These are phyloP conservation scores for Clavispora santaluciae DNA, from an alignment of 805 yeast genomes.

Conservation along the genomic window DNA sequence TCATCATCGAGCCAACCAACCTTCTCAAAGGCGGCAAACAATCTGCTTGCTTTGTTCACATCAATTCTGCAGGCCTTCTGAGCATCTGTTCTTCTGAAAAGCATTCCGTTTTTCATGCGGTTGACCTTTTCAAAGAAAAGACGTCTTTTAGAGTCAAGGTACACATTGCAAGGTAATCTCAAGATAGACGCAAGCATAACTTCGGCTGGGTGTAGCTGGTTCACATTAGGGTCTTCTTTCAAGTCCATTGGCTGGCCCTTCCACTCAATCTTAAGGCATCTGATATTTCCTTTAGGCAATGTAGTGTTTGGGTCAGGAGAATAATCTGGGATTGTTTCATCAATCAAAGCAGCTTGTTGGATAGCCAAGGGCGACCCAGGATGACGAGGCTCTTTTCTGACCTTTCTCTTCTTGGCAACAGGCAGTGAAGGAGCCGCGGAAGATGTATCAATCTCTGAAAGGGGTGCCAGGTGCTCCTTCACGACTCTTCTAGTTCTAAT, in stretches of 20 bases:
- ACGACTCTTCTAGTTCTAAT: conserved; percentile 58
- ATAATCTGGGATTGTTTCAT: conserved; percentile 74
- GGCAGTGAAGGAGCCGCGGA: conserved; percentile 17
- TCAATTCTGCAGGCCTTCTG: conserved; percentile 97
- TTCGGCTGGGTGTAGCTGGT: conserved; percentile 87
- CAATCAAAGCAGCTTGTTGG: conserved; percentile 49
- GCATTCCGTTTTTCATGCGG: conserved; percentile 61
- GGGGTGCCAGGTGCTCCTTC: conserved; percentile 24
- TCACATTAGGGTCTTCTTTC: conserved; percentile 65
- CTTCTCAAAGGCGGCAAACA: conserved; percentile 84
- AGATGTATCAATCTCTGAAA: conserved; percentile 11
- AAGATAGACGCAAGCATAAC: conserved; percentile 78
- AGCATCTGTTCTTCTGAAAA: conserved; percentile 94
- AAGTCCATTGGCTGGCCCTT: conserved; percentile 97
- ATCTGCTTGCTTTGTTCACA: conserved; percentile 90
- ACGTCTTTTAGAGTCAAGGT: conserved; percentile 64
- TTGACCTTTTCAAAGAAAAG: conserved; percentile 85
- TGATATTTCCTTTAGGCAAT: conserved; percentile 59
- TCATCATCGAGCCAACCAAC: conserved; percentile 88
- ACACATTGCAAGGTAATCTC: conserved; percentile 81
- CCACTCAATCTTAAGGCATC: conserved; percentile 89
- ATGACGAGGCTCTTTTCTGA: conserved; percentile 25
- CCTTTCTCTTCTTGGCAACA: conserved; percentile 39
- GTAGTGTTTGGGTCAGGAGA: conserved; percentile 60
- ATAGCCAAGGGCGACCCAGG: conserved; percentile 35